Evolutionary conservation across 257 asterid genomes (phyloP).

Genomic region (Phtheirospermum japonicum): DNA sequence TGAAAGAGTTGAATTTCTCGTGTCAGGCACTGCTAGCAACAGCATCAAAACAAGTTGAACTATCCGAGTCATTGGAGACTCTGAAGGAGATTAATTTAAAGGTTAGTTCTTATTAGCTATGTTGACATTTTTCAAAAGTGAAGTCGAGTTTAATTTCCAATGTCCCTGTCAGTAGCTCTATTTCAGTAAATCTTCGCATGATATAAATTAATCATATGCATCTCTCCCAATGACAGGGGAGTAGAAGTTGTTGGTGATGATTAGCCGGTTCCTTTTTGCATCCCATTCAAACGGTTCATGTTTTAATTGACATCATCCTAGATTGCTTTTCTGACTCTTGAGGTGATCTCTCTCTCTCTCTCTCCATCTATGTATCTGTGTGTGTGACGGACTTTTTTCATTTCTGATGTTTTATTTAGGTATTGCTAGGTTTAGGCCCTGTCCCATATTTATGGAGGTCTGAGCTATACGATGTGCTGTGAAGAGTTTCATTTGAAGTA

Average conservation of each 20-base stretch:
- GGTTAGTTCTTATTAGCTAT: conserved; percentile 36
- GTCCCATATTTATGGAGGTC: conserved; percentile 38
- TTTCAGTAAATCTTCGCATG: neutral
- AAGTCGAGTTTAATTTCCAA: neutral
- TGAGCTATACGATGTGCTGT: conserved; percentile 28
- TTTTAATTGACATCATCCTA: conserved; percentile 18
- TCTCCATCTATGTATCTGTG: conserved; percentile 1
- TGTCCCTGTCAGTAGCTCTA: neutral
- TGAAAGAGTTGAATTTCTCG: conserved; percentile 7
- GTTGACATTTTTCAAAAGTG: neutral
- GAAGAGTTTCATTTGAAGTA: conserved; percentile 22
- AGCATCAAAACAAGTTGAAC: conserved; percentile 85
- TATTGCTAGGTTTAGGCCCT: conserved; percentile 17
- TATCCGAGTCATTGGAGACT: conserved; percentile 76
- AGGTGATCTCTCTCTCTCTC: conserved; percentile 30
- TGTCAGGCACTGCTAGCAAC: conserved; percentile 77
- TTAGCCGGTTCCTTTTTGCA: neutral
- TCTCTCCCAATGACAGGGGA: neutral
- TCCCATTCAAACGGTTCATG: conserved; percentile 5
- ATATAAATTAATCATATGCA: neutral
- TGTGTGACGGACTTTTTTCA: neutral
- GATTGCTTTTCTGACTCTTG: conserved; percentile 20
- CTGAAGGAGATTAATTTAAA: conserved; percentile 53
- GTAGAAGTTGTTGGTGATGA: conserved; percentile 1
- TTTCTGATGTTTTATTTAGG: conserved; percentile 13